A percentile compares a stretch with the other conserved stretches of the same genome.
These are phyloP conservation scores for Sarocladium brachiariae DNA, from an alignment of 2,329 filamentous ascomycete species.

Conservation along the genomic window DNA sequence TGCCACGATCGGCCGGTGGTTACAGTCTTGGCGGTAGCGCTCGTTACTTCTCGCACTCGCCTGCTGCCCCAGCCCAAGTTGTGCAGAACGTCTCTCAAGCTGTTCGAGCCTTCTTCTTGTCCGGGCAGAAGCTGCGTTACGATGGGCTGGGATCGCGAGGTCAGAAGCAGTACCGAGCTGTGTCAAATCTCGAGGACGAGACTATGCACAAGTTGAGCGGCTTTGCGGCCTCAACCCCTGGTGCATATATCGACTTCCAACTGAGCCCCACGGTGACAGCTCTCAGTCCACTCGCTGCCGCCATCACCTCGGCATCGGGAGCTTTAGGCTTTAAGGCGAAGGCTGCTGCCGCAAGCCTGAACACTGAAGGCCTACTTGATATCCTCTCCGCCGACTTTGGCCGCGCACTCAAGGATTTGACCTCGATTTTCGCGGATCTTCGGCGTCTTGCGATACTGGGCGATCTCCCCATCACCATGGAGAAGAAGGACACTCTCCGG, in stretches of 20 bases:
- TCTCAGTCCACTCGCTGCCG: slow-evolving; percentile 61
- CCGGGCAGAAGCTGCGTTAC: slow-evolving; percentile 80
- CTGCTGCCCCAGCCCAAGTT: slow-evolving; percentile 80
- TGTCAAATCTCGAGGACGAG: slow-evolving; percentile 70
- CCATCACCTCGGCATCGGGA: slow-evolving; percentile 38
- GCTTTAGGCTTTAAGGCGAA: slow-evolving; percentile 37
- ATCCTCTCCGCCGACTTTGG: slow-evolving; percentile 83
- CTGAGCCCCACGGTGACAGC: slow-evolving; percentile 87
- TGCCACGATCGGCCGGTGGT: slow-evolving; percentile 82
- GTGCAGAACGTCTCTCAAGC: slow-evolving; percentile 93
- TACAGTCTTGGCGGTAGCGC: slow-evolving; percentile 70
- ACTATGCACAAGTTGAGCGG: slow-evolving; percentile 60
- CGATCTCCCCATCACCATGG: slow-evolving; percentile 73
- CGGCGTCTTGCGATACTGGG: slow-evolving; percentile 70
- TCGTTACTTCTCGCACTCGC: slow-evolving; percentile 85
- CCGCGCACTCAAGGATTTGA: slow-evolving; percentile 75
- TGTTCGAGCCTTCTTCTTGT: slow-evolving; percentile 86
- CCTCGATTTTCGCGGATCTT: slow-evolving; percentile 72
- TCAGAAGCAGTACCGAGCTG: slow-evolving; percentile 69
- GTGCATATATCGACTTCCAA: slow-evolving; percentile 82
- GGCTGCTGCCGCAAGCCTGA: slow-evolving; percentile 51
- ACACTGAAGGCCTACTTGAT: slow-evolving; percentile 78
- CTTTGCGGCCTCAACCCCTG: slow-evolving; percentile 51
- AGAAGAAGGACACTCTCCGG: slow-evolving; percentile 60
- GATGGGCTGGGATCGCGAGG: slow-evolving; percentile 70